These are phyloP conservation scores for Apiospora koreana DNA, from an alignment of 2,329 filamentous ascomycete genomes.

Conservation along the genomic window DNA sequence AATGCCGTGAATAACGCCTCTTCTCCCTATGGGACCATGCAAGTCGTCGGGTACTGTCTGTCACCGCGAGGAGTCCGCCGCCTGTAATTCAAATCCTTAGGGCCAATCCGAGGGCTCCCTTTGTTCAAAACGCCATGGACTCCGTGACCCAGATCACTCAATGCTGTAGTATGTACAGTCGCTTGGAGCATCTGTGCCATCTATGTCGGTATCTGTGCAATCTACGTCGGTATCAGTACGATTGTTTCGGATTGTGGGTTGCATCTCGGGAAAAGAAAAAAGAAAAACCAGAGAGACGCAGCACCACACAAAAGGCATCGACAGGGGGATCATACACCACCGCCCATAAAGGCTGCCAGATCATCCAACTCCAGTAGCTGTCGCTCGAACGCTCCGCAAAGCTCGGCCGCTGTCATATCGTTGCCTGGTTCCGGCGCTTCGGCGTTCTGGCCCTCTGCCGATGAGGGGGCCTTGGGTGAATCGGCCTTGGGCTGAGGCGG, in stretches of 20 bases:
- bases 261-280: neutral
- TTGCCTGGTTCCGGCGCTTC: slow-evolving; percentile 28
- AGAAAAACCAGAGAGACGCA: neutral
- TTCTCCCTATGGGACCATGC: slow-evolving; percentile 2
- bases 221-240: slow-evolving; percentile 9
- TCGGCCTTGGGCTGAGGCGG: slow-evolving; percentile 38
- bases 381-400: slow-evolving; percentile 60
- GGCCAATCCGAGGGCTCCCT: neutral
- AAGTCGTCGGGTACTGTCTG: neutral
- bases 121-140: slow-evolving; percentile 1
- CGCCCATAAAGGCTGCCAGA: slow-evolving; percentile 63
- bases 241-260: neutral
- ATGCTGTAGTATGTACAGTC: neutral
- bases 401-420: slow-evolving; percentile 61
- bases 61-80: neutral
- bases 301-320: neutral
- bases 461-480: slow-evolving; percentile 30
- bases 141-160: neutral
- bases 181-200: neutral
- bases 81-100: neutral
- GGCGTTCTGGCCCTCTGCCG: slow-evolving; percentile 23
- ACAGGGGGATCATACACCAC: slow-evolving; percentile 48
- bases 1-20: neutral
- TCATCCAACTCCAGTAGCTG: slow-evolving; percentile 63
- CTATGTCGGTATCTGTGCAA: slow-evolving; percentile 4